Base-by-base conservation (phyloP, 1,284 basidiomycete species). In the Austroboletus rostrupii region DNA sequence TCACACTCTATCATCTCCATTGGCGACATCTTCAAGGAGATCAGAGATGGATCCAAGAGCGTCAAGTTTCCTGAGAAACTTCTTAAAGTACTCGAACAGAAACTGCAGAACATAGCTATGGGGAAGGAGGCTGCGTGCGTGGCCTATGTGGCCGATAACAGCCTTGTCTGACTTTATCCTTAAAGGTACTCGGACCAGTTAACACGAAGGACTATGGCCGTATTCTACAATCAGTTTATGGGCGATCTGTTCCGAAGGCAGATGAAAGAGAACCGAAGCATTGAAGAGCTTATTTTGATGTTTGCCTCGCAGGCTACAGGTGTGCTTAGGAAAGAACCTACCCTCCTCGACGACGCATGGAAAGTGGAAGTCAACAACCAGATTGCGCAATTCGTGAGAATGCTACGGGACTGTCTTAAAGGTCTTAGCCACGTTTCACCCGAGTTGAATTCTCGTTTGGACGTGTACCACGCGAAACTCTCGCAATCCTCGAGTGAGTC, bases 241-340 rank as follows among this genome's bases (percentile, higher is more conserved):
- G 85, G 91, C 53, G 86, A 90, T 44, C 78, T 75, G 29, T 95
- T 95, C 72, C 83, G 89, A 54, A 79, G 83, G 38, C 90, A 94
- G 62, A 87, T 98, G 81, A 92, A 93, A 67, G 94, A 97, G 68
- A 95, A 93, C 62, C 80, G 97, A 43, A 97, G 96, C 73, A 90
- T 98, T 47, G 97, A 99, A 70, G 94, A 97, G 57, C 83, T 99
- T 52, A 96, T 99, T 54, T 78, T 99, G 46, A 88, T 90, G 77
- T 98, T 97, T 62, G 94, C 95, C 14, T 91, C 94, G 3, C 85
- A 92, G 40, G 90, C 93, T 5, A 92, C 90, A 1, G 79, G 81
- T 20, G 81, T 90, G 7, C 76, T 96, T 50, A 87, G 85, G 76
- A 96, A 97, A 70, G 90, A 85, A 62, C 81, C 84, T 4, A 76